Evolutionary conservation across 805 yeast species (phyloP), one percentile per base, ranked within the genome.

Genomic region (Dipodascopsis uninucleata): DNA sequence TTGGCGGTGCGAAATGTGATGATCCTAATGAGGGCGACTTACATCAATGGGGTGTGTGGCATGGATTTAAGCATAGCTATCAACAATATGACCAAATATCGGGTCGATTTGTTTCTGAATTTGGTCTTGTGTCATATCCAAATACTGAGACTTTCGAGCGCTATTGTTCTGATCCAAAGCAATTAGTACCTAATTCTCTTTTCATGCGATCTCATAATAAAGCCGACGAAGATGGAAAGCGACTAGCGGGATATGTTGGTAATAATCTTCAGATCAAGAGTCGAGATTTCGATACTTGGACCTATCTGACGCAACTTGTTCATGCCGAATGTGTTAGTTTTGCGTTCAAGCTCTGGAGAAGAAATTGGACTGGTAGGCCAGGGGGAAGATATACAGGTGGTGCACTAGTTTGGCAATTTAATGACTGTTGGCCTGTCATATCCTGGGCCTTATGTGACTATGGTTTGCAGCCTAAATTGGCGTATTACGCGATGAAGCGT

Each of bases 21-120:
- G 75, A 70, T 47, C 59, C 64, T 3, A 67, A 71, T 1, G 58
- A 65, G 16, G 79, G 79, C 1, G 79, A 75, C 53, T 61, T 71
- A 3, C 79, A 75, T 51, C 78, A 74, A 47, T 75, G 79, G 79
- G 73, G 74, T 50, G 76, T 75, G 6, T 75, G 79, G 79, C 80
- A 75, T 50, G 79, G 79, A 1, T 57, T 63, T 18, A 75, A 73
- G 55, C 71, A 69, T 41, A 67, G 65, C 47, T 75, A 75, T 52
- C 80, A 75, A 49, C 61, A 72, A 53, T 73, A 77, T 77, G 58
- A 60, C 32, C 61, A 64, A 37, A 57, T 75, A 2, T 70, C 66
- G 4, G 79, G 78, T 2, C 52, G 79, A 24, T 76, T 75, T 59
- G 67, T 76, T 3, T 68, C 75, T 25, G 80, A 75, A 57, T 76